phyloP scores from a whole-genome alignment of 108 stramenopile genomes.

The Skeletonema marinoi region DNA sequence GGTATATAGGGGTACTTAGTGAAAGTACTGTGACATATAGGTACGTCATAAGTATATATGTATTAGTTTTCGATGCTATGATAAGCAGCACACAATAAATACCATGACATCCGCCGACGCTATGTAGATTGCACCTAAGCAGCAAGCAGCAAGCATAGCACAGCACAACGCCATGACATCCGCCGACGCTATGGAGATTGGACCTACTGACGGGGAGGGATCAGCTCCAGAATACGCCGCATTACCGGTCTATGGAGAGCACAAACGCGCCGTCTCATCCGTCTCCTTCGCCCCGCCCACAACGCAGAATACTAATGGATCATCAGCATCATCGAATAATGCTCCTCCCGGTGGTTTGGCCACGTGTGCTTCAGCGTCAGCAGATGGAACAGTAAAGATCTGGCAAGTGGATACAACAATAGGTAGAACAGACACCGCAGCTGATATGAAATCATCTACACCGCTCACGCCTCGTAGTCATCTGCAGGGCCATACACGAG shows the following conservation, averaged over 20 bases:
- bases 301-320: neutral
- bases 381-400: constrained; percentile 78
- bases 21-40: too few species aligned
- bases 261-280: constrained; percentile 81
- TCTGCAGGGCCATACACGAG: constrained; percentile 71
- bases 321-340: neutral
- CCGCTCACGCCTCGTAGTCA: constrained; percentile 22
- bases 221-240: too few species aligned
- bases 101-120: too few species aligned
- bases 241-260: constrained; percentile 77
- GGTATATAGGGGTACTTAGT: too few species aligned
- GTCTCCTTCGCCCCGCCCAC: constrained; percentile 67
- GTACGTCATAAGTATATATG: too few species aligned
- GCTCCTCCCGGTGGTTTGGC: neutral
- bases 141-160: too few species aligned
- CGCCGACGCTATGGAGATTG: neutral
- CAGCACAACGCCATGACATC: too few species aligned
- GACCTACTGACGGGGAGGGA: too few species aligned
- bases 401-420: constrained; percentile 58
- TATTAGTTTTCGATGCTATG: too few species aligned
- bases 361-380: constrained; percentile 42
- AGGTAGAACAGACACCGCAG: constrained; percentile 11
- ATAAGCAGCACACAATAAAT: too few species aligned
- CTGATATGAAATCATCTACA: neutral
- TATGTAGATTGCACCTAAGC: neutral